Evolutionary conservation across 2,329 filamentous ascomycete species (phyloP).

Genomic region (Microascus cirrosus): DNA sequence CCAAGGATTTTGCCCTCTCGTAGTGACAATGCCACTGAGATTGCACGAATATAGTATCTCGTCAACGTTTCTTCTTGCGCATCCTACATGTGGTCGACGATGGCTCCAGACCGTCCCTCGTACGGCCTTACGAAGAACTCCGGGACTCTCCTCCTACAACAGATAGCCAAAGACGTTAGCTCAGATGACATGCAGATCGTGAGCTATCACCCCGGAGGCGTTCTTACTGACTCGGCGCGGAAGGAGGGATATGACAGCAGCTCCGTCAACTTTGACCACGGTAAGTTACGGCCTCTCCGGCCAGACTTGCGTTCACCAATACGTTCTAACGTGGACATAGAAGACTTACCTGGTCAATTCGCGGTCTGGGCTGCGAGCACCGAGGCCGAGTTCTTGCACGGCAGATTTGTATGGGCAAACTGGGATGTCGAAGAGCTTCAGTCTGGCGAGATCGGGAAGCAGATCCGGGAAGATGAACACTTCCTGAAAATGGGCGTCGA

Average conservation of each 20-base stretch:
- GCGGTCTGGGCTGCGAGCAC: conserved; percentile 29
- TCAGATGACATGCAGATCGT: conserved; percentile 20
- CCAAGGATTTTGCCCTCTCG: too few species aligned
- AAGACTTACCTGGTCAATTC: conserved; percentile 26
- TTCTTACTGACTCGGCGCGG: conserved; percentile 15
- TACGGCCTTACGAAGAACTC: conserved; percentile 19
- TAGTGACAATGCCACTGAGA: too few species aligned
- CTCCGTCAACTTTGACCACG: conserved; percentile 6
- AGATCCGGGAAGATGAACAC: conserved; percentile 13
- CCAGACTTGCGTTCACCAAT: too few species aligned
- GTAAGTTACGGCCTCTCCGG: background rate
- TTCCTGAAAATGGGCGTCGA: background rate
- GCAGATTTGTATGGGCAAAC: conserved; percentile 33
- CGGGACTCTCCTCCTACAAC: background rate
- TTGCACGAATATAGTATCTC: conserved; percentile 7
- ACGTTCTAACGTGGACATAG: conserved; percentile 8
- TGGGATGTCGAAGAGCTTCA: conserved; percentile 41
- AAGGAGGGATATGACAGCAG: background rate
- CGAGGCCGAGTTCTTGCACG: conserved; percentile 33
- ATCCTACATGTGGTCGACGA: background rate
- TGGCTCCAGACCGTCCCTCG: conserved; percentile 20
- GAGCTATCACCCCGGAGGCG: conserved; percentile 30
- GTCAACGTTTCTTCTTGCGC: conserved; percentile 6
- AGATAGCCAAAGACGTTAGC: background rate
- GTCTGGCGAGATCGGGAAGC: conserved; percentile 14